Evolutionary conservation across 2,329 filamentous ascomycete genomes (phyloP).

Genomic region (Ilyonectria mors-panacis): DNA sequence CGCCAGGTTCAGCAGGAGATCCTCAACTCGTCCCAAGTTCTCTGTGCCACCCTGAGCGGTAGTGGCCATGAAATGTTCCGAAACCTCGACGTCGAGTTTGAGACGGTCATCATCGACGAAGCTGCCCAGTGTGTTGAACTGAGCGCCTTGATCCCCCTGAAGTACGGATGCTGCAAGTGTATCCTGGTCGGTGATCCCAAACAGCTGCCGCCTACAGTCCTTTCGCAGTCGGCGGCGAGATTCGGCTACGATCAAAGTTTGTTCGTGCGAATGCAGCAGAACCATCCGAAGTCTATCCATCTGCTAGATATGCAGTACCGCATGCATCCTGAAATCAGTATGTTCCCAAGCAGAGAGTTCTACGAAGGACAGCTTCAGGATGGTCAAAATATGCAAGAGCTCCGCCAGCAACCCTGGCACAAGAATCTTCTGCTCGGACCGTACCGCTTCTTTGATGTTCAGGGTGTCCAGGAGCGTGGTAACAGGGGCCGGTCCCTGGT

Average conservation of each 20-base stretch:
- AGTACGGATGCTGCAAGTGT: slow-evolving; percentile 97
- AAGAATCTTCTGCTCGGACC: slow-evolving; percentile 84
- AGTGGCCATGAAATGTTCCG: slow-evolving; percentile 99
- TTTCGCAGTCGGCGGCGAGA: slow-evolving; percentile 91
- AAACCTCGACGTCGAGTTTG: slow-evolving; percentile 93
- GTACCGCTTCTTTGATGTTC: slow-evolving; percentile 97
- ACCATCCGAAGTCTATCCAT: slow-evolving; percentile 89
- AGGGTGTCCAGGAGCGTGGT: slow-evolving; percentile 88
- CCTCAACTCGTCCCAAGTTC: slow-evolving; percentile 89
- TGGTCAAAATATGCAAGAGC: slow-evolving; percentile 83
- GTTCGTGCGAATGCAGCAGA: slow-evolving; percentile 98
- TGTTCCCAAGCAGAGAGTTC: slow-evolving; percentile 91
- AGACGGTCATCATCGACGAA: slow-evolving; percentile 98
- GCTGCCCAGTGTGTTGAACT: slow-evolving; percentile 98
- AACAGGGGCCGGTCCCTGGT: slow-evolving; percentile 89
- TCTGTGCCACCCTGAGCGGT: slow-evolving; percentile 95
- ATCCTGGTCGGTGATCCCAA: slow-evolving; percentile 98
- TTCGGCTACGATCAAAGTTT: slow-evolving; percentile 98
- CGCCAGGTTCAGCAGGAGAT: slow-evolving; percentile 92
- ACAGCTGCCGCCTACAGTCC: slow-evolving; percentile 93
- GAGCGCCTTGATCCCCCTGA: slow-evolving; percentile 94
- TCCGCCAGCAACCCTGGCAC: slow-evolving; percentile 90
- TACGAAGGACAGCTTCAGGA: slow-evolving; percentile 92
- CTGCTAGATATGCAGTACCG: slow-evolving; percentile 98
- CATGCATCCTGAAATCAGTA: slow-evolving; percentile 98